Conservation (phyloP, 495 filamentous ascomycete genomes). For the Oidiodendron maius region DNA sequence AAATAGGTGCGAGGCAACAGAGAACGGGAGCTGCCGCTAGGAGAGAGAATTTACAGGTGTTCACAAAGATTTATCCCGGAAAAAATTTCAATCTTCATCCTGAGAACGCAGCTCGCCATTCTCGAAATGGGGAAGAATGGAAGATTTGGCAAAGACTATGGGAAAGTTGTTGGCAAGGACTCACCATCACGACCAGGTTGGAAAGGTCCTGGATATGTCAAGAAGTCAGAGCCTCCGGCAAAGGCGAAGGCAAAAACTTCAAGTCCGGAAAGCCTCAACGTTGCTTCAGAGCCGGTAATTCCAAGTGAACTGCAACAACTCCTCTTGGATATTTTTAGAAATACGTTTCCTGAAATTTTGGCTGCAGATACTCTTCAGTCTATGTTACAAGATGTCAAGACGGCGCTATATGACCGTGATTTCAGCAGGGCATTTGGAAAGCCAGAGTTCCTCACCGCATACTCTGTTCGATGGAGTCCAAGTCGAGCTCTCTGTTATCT, state of each 20-base stretch:
- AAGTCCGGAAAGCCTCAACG: not conserved
- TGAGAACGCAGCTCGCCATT: too few species aligned
- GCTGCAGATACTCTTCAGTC: conserved; percentile 36
- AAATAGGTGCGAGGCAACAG: too few species aligned
- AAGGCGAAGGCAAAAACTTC: conserved; percentile 15
- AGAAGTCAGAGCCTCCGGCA: conserved; percentile 10
- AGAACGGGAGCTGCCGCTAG: too few species aligned
- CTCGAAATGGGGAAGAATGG: conserved; percentile 20
- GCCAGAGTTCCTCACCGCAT: conserved; percentile 63
- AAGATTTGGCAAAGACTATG: conserved; percentile 17
- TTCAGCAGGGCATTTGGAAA: conserved; percentile 73
- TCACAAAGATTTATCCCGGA: too few species aligned
- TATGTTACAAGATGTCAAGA: conserved; percentile 73
- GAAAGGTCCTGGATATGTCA: conserved; percentile 16
- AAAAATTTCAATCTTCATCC: too few species aligned
- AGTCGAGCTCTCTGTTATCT: conserved; percentile 74
- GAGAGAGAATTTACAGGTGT: too few species aligned
- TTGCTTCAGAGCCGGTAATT: conserved; percentile 11
- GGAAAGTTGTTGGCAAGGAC: conserved; percentile 21
- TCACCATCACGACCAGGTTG: conserved; percentile 9
- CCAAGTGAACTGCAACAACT: conserved; percentile 59
- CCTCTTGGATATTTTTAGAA: conserved; percentile 70
- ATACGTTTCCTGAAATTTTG: conserved; percentile 46
- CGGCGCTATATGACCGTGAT: conserved; percentile 76
- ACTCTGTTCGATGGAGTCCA: conserved; percentile 84